Conservation (phyloP, 2,329 filamentous ascomycete species). For the Geosmithia flava region DNA sequence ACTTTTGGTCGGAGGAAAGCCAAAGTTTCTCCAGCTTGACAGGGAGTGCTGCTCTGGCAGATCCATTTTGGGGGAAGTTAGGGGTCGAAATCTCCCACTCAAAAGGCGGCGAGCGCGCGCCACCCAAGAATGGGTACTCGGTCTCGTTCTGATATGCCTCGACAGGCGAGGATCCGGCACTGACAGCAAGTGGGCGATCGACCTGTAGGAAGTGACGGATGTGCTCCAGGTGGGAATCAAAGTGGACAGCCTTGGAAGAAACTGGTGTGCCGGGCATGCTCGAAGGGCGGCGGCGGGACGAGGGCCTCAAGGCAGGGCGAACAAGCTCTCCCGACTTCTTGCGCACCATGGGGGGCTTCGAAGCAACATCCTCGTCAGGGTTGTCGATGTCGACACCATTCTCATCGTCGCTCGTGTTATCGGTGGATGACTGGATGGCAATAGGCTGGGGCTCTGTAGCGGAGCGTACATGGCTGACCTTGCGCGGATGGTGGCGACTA, state of each 20-base stretch:
- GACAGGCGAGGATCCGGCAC: slow-evolving; percentile 81
- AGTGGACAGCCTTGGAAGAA: slow-evolving; percentile 95
- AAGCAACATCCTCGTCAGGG: slow-evolving; percentile 42
- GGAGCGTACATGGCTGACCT: slow-evolving; percentile 38
- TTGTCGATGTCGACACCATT: slow-evolving; percentile 29
- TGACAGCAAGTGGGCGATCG: slow-evolving; percentile 90
- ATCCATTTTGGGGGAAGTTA: slow-evolving; percentile 63
- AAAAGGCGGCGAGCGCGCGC: slow-evolving; percentile 36
- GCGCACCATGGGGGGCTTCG: slow-evolving; percentile 83
- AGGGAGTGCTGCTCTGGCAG: slow-evolving; percentile 47
- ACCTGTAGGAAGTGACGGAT: slow-evolving; percentile 92
- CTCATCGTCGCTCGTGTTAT: slow-evolving; percentile 44
- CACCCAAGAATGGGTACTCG: slow-evolving; percentile 75
- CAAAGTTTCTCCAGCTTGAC: slow-evolving; percentile 79
- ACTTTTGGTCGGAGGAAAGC: slow-evolving; percentile 80
- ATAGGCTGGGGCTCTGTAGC: slow-evolving; percentile 40
- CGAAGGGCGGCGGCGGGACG: slow-evolving; percentile 71
- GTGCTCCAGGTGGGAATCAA: slow-evolving; percentile 91
- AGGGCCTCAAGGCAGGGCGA: slow-evolving; percentile 72
- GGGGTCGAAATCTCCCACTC: slow-evolving; percentile 82
- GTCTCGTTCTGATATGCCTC: slow-evolving; percentile 77
- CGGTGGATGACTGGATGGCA: slow-evolving; percentile 24
- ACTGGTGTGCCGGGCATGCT: slow-evolving; percentile 97
- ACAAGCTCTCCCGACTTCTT: slow-evolving; percentile 98
- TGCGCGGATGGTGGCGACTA: slow-evolving; percentile 18